phyloP scores from a whole-genome alignment of 768 basidiomycete species.

The Zangia roseola region DNA sequence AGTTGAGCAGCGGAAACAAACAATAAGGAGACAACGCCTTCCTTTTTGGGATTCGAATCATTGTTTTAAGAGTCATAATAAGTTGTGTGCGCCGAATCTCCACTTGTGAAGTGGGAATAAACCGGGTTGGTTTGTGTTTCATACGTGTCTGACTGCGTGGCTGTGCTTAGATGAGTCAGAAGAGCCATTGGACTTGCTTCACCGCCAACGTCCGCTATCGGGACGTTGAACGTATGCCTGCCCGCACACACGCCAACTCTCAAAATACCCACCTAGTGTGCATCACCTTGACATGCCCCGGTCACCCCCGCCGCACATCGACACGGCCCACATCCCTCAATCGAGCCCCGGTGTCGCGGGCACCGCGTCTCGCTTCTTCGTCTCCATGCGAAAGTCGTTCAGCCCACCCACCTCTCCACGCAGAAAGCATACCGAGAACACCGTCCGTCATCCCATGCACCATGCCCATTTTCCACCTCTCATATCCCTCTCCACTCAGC shows the following conservation, averaged over 20 bases:
- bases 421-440: constrained; percentile 14
- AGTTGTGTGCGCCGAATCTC: not conserved
- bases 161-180: too few relatives aligned
- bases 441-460: constrained; percentile 16
- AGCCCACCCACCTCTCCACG: constrained; percentile 20
- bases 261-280: too few relatives aligned
- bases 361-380: constrained; percentile 29
- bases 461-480: constrained; percentile 3
- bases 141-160: not conserved
- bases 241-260: too few relatives aligned
- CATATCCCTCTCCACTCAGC: constrained; percentile 17
- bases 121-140: too few relatives aligned
- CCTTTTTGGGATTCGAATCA: constrained; percentile 12
- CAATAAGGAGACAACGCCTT: constrained; percentile 26
- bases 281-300: constrained; percentile 2
- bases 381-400: constrained; percentile 32
- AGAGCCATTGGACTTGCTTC: too few relatives aligned
- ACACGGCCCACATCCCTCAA: constrained; percentile 3
- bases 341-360: constrained; percentile 10
- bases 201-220: not conserved
- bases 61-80: constrained; percentile 1
- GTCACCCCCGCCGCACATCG: constrained; percentile 11
- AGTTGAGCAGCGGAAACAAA: not conserved
- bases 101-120: not conserved
- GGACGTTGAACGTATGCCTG: constrained; percentile 10